Conservation (phyloP, 2,329 filamentous ascomycete species). For the Neofusicoccum kwambonambiense region DNA sequence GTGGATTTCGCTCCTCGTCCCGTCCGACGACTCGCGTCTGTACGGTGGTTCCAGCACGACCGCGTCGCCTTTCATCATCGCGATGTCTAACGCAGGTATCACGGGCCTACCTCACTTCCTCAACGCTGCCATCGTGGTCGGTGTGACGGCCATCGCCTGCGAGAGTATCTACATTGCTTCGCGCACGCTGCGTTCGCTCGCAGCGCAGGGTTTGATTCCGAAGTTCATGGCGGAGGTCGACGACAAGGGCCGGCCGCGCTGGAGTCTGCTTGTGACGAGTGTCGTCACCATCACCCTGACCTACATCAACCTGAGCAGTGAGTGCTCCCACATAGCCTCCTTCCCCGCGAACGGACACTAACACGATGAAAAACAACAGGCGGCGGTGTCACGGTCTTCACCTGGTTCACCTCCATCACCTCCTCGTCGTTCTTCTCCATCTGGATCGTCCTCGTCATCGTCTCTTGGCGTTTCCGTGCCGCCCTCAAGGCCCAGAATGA, state of each 20-base stretch:
- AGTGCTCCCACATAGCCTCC: neutral
- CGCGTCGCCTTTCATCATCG: constrained; percentile 36
- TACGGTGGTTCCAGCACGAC: constrained; percentile 28
- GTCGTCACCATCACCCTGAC: constrained; percentile 27
- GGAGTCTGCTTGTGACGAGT: constrained; percentile 29
- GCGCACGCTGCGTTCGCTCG: constrained; percentile 33
- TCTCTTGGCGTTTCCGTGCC: constrained; percentile 32
- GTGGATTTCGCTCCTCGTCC: constrained; percentile 25
- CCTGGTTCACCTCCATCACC: constrained; percentile 31
- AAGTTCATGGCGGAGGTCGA: constrained; percentile 30
- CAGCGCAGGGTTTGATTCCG: constrained; percentile 28
- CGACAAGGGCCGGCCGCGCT: constrained; percentile 29
- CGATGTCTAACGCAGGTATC: constrained; percentile 30
- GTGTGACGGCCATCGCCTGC: constrained; percentile 31
- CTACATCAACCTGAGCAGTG: constrained; percentile 32
- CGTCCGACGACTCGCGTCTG: constrained; percentile 10
- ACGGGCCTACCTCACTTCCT: constrained; percentile 31
- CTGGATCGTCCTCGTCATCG: constrained; percentile 37
- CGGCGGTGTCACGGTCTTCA: constrained; percentile 25
- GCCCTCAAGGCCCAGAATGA: constrained; percentile 29
- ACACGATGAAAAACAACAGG: constrained; percentile 19
- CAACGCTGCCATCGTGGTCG: constrained; percentile 34
- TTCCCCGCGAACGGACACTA: neutral
- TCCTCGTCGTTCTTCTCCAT: constrained; percentile 34
- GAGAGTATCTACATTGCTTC: constrained; percentile 36